phyloP scores from a whole-genome alignment of 345 rosid species.

The Bruguiera gymnorhiza region DNA sequence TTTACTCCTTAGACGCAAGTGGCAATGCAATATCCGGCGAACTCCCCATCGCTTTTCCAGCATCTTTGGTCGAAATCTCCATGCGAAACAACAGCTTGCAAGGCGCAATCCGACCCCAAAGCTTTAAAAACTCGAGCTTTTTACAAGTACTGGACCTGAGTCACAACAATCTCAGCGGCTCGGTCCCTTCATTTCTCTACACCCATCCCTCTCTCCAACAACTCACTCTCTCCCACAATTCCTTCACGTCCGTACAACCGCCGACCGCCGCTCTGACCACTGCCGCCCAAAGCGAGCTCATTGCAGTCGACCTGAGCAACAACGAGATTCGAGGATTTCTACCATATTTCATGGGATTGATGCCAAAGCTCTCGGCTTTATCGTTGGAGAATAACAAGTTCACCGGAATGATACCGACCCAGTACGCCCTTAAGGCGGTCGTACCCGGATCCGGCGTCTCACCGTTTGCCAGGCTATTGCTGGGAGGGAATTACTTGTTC shows the following conservation, averaged over 20 bases:
- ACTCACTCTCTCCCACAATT: constrained; percentile 68
- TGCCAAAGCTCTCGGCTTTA: constrained; percentile 46
- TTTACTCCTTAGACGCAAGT: constrained; percentile 63
- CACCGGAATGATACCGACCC: constrained; percentile 42
- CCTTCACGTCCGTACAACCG: constrained; percentile 51
- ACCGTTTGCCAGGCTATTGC: constrained; percentile 61
- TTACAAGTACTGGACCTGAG: constrained; percentile 73
- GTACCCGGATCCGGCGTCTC: constrained; percentile 42
- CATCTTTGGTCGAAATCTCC: constrained; percentile 57
- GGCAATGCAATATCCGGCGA: constrained; percentile 62
- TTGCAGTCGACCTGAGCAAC: constrained; percentile 43
- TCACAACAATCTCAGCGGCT: constrained; percentile 54
- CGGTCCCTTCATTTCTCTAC: constrained; percentile 53
- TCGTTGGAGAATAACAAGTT: constrained; percentile 39
- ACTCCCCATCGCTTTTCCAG: constrained; percentile 49
- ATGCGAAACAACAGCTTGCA: constrained; percentile 62
- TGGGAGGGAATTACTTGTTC: constrained; percentile 78
- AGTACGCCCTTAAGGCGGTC: constrained; percentile 37
- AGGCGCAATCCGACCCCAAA: constrained; percentile 47
- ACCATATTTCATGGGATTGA: constrained; percentile 31
- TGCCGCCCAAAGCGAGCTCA: constrained; percentile 43
- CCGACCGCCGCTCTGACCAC: constrained; percentile 19
- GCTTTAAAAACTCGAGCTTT: constrained; percentile 24
- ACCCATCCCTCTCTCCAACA: constrained; percentile 71
- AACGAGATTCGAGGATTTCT: constrained; percentile 34